phyloP scores from a whole-genome alignment of 2,329 filamentous ascomycete genomes.

The Penicillium corylophilum region DNA sequence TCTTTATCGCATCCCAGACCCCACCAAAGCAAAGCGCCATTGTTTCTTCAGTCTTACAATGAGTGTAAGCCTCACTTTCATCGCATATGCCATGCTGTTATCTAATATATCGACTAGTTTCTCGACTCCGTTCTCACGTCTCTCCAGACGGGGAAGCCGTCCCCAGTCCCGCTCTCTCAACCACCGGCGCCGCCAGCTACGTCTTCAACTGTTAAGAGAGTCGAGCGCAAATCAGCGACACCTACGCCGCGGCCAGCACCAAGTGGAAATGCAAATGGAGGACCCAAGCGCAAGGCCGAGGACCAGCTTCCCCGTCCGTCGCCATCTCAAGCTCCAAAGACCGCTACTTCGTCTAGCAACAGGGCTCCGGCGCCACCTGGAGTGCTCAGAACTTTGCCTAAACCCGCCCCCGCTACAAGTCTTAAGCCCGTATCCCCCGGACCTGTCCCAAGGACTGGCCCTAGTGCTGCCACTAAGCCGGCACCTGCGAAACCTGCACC shows the following conservation, averaged over 20 bases:
- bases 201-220: conserved; percentile 22
- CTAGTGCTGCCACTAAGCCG: conserved; percentile 18
- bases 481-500: conserved; percentile 10
- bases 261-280: conserved; percentile 21
- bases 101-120: conserved; percentile 41
- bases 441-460: conserved; percentile 18
- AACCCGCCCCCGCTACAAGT: conserved; percentile 7
- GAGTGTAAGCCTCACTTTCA: conserved; percentile 35
- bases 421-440: conserved; percentile 16
- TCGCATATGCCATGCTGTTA: neutral
- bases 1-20: conserved; percentile 10
- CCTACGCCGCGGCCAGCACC: conserved; percentile 10
- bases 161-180: conserved; percentile 28
- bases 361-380: conserved; percentile 19
- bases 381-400: conserved; percentile 19
- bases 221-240: conserved; percentile 20
- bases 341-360: conserved; percentile 18
- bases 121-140: conserved; percentile 53
- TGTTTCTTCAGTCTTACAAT: conserved; percentile 23
- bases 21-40: neutral
- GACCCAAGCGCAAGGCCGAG: conserved; percentile 46
- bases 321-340: conserved; percentile 24
- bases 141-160: conserved; percentile 45
- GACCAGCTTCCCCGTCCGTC: conserved; percentile 34
- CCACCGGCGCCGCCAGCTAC: conserved; percentile 26